These are phyloP conservation scores for Hypomontagnella monticulosa DNA, from an alignment of 495 filamentous ascomycete species.

Conservation along the genomic window DNA sequence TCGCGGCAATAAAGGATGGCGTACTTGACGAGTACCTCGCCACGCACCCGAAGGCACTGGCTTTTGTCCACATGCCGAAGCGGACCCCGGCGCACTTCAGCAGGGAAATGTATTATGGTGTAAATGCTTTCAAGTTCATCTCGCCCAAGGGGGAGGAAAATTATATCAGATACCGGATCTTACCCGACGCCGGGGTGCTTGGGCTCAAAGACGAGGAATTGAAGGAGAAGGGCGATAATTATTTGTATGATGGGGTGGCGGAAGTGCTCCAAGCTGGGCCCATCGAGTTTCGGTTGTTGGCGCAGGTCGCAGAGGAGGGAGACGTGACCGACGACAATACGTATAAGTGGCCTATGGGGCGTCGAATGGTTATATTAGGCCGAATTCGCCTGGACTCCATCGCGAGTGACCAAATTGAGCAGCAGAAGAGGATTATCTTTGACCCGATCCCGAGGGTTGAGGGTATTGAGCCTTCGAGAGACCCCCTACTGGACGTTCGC, in stretches of 20 bases:
- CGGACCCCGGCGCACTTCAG: constrained; percentile 58
- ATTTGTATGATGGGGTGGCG: constrained; percentile 55
- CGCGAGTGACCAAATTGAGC: constrained; percentile 46
- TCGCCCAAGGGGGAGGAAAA: constrained; percentile 51
- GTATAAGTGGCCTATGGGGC: constrained; percentile 60
- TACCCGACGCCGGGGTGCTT: constrained; percentile 51
- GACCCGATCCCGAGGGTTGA: constrained; percentile 64
- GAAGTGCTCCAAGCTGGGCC: constrained; percentile 44
- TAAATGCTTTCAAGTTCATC: constrained; percentile 63
- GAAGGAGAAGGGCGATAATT: constrained; percentile 48
- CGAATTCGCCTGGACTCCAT: constrained; percentile 54
- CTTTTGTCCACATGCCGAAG: constrained; percentile 59
- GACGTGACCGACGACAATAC: constrained; percentile 62
- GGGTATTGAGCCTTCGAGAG: constrained; percentile 59
- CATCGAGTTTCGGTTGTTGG: constrained; percentile 56
- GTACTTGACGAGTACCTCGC: constrained; percentile 54
- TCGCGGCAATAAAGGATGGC: constrained; percentile 48
- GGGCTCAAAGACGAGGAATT: constrained; percentile 48
- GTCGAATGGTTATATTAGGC: constrained; percentile 61
- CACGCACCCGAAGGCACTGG: constrained; percentile 52
- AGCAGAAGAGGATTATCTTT: constrained; percentile 63
- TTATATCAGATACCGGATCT: constrained; percentile 57
- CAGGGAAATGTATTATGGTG: constrained; percentile 55
- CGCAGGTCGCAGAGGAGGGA: constrained; percentile 60
- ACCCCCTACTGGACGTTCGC: constrained; percentile 63